A percentile compares a stretch with the other conserved stretches of the same genome.
These are phyloP conservation scores for Spizellomyces sp. DNA, from an alignment of 192 early-diverging fungal species.

Conservation along the genomic window DNA sequence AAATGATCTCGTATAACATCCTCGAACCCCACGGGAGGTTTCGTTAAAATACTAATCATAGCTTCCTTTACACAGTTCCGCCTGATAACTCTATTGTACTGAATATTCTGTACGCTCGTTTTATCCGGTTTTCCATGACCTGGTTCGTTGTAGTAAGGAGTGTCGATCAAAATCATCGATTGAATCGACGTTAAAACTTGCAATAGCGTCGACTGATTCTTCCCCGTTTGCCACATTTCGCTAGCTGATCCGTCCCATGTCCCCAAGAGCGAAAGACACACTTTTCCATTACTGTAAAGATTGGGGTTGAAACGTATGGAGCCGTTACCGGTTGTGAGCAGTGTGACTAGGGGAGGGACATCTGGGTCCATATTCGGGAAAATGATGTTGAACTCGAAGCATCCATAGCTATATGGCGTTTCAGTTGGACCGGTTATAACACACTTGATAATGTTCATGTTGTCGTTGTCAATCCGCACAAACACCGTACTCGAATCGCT, in stretches of 20 bases:
- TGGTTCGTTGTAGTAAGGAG: conserved; percentile 41
- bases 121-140: conserved; percentile 14
- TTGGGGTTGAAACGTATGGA: conserved; percentile 61
- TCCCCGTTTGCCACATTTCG: conserved; percentile 37
- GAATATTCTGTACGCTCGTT: not conserved
- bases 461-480: conserved; percentile 27
- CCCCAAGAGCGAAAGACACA: conserved; percentile 57
- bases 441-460: conserved; percentile 20
- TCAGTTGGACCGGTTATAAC: conserved; percentile 53
- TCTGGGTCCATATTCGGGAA: conserved; percentile 54
- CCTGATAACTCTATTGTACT: conserved; percentile 28
- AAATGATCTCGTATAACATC: conserved; percentile 33
- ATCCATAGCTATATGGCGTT: conserved; percentile 57
- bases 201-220: conserved; percentile 25
- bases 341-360: conserved; percentile 42
- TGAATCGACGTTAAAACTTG: conserved; percentile 39
- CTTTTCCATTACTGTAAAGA: conserved; percentile 53
- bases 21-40: conserved; percentile 26
- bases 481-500: conserved; percentile 26
- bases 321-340: conserved; percentile 53
- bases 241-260: conserved; percentile 51
- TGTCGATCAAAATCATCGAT: conserved; percentile 30
- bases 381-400: conserved; percentile 45
- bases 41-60: conserved; percentile 26
- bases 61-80: conserved; percentile 30